These are phyloP conservation scores for Scutellaria minor DNA, from an alignment of 257 asterid species.

Conservation along the genomic window DNA sequence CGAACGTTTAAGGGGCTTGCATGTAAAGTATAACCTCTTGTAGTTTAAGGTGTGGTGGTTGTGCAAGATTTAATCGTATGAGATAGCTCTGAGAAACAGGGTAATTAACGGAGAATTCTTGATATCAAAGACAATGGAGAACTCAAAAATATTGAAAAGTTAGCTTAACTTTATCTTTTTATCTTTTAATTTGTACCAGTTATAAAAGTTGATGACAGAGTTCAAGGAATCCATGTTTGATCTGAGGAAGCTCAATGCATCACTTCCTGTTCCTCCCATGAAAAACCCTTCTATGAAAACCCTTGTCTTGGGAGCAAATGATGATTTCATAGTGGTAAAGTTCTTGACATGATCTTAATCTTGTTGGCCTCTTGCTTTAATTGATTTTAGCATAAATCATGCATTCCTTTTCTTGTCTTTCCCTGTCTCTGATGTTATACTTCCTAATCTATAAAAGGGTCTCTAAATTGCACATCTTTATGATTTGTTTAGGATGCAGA, in stretches of 20 bases:
- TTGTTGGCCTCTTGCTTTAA: not conserved
- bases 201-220: slow-evolving; percentile 89
- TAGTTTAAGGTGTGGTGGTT: too few relatives aligned
- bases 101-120: too few relatives aligned
- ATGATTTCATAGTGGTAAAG: slow-evolving; percentile 88
- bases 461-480: not conserved
- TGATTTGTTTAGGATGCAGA: slow-evolving; percentile 61
- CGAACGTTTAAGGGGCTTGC: too few relatives aligned
- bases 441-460: not conserved
- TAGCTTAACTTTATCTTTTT: slow-evolving; percentile 1
- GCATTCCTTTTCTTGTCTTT: not conserved
- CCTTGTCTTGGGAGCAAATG: slow-evolving; percentile 77
- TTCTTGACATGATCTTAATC: not conserved
- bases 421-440: not conserved
- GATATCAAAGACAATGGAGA: too few relatives aligned
- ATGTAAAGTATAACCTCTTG: too few relatives aligned
- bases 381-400: not conserved
- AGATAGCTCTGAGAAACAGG: too few relatives aligned
- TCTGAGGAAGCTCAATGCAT: slow-evolving; percentile 78
- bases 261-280: slow-evolving; percentile 75
- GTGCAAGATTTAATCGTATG: too few relatives aligned
- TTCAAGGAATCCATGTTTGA: slow-evolving; percentile 92
- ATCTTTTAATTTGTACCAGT: slow-evolving; percentile 42
- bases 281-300: slow-evolving; percentile 56
- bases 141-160: too few relatives aligned